Evolutionary conservation across 345 rosid species (phyloP).

Genomic region (Erucastrum elatum): DNA sequence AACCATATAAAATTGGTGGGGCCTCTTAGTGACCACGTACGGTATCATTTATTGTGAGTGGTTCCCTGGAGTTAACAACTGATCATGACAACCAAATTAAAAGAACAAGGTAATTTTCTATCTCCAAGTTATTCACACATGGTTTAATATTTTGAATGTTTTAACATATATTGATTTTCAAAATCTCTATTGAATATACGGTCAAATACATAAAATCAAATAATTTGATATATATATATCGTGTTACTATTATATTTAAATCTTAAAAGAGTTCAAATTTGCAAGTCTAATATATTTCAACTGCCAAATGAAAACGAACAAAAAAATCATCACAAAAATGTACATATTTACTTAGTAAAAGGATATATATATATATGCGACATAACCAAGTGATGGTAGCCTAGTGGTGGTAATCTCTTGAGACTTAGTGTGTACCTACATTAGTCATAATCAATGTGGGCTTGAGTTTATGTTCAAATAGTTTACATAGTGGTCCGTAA

Average conservation of each 20-base stretch:
- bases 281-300: not conserved
- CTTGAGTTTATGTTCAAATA: too few species aligned
- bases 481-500: too few species aligned
- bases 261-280: not conserved
- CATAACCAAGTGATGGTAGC: too few species aligned
- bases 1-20: too few species aligned
- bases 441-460: too few species aligned
- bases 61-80: constrained; percentile 25
- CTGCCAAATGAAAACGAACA: not conserved
- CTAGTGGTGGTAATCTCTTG: too few species aligned
- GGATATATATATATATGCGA: not conserved
- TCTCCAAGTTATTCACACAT: not conserved
- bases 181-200: not conserved
- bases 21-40: not conserved
- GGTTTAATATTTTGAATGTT: not conserved
- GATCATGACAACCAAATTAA: constrained; percentile 17
- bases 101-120: not conserved
- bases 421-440: too few species aligned
- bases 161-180: not conserved
- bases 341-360: not conserved
- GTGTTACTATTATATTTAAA: not conserved
- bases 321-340: not conserved
- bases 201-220: not conserved
- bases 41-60: constrained; percentile 11
- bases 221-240: not conserved